Percentiles rank a stretch among this genome's conserved stretches.
These are phyloP conservation scores for Cicer yamashitae DNA, from an alignment of 306 rosid species.

Conservation along the genomic window DNA sequence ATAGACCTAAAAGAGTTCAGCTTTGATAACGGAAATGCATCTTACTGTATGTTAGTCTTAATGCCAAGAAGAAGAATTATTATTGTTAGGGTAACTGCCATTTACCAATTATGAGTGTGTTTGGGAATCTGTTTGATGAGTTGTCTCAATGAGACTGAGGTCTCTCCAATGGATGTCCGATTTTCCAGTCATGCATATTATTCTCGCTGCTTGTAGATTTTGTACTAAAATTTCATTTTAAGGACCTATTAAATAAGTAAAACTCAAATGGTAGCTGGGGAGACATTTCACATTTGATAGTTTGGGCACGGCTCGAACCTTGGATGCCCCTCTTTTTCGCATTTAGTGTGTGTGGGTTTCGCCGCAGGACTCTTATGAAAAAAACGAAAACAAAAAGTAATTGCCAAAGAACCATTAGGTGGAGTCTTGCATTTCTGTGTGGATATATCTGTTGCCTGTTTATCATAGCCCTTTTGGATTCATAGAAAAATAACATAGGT, in stretches of 20 bases:
- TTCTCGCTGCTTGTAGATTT: conserved; percentile 6
- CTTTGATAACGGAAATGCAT: conserved; percentile 13
- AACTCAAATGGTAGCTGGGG: too few species aligned
- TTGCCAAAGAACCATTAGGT: conserved; percentile 15
- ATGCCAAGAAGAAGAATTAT: not conserved
- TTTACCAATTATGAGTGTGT: not conserved
- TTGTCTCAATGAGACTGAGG: not conserved
- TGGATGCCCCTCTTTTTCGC: too few species aligned
- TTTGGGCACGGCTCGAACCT: too few species aligned
- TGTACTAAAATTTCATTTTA: conserved; percentile 10
- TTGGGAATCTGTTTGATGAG: conserved; percentile 2
- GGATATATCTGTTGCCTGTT: conserved; percentile 8
- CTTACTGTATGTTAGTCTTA: not conserved
- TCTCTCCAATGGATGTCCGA: not conserved
- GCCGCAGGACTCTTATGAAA: too few species aligned
- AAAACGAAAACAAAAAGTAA: not conserved
- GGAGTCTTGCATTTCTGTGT: conserved; percentile 16
- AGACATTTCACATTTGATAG: too few species aligned
- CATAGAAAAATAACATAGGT: not conserved
- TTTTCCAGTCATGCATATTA: not conserved
- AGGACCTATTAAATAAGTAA: not conserved
- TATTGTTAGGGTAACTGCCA: not conserved
- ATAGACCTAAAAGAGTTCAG: not conserved
- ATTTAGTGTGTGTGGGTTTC: too few species aligned
- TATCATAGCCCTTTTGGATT: not conserved